Evolutionary conservation across 2,329 filamentous ascomycete species (phyloP), one percentile per base, ranked within the genome.

Genomic region (Aspergillus puulaauensis): DNA sequence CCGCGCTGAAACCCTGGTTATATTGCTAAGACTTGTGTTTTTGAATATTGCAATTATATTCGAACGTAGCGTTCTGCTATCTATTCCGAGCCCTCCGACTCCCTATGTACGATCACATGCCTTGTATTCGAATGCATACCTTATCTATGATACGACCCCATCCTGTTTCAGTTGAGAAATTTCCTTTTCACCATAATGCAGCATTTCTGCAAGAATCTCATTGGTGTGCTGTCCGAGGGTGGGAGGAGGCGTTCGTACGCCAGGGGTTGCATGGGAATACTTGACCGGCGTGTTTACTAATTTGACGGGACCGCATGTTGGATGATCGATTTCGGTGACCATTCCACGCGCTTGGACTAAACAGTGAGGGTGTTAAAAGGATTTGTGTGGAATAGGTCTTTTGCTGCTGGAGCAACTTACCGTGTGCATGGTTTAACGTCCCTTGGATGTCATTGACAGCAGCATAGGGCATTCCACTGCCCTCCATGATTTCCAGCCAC

Each of bases 271-370:
- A 64, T 93, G 86, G 5, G 92, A 96, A 73, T 92, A 96, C 73
- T 99, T 99, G 58, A 99, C 88, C 0, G 95, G 95, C 0, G 92
- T 96, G 69, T 96, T 97, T 54, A 99, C 89, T 70, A 99, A 79
- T 75, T 92, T 93, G 62, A 99, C 88, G 0, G 88, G 84, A 0
- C 95, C 95, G 72, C 93, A 98, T 7, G 82, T 80, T 5, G 85
- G 85, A 70, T 99, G 95, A 0, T 96, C 85, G 45, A 97, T 80
- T 70, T 96, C 89, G 14, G 90, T 85, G 1, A 99, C 89, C 95
- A 99, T 99, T 59, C 88, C 84, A 57, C 95, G 84, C 21, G 93
- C 93, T 54, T 79, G 76, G 0, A 86, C 85, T 86, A 59, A 61
- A 44, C 3, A 37, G 21, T 7, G 23, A 31, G 62, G 33, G n/a